Evolutionary conservation across 2,329 filamentous ascomycete species (phyloP).

Genomic region (Sclerotinia glacialis): DNA sequence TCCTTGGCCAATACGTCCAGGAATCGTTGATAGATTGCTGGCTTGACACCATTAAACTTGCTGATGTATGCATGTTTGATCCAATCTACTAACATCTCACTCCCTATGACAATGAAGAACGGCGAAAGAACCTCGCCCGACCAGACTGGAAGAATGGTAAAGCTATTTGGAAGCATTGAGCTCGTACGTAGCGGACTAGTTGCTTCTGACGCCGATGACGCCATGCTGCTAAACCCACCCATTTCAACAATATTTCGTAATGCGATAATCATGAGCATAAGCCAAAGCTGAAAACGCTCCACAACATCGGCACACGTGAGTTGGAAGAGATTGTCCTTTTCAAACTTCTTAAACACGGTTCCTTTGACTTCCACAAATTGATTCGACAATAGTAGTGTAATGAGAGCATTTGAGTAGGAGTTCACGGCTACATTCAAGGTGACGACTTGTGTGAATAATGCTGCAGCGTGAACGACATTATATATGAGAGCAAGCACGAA

Average conservation of each 20-base stretch:
- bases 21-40: conserved; percentile 82
- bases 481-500: conserved; percentile 84
- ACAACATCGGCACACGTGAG: conserved; percentile 95
- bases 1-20: conserved; percentile 94
- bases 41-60: conserved; percentile 98
- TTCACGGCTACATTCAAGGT: conserved; percentile 98
- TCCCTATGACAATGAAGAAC: conserved; percentile 89
- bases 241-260: conserved; percentile 96
- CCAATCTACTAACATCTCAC: conserved; percentile 95
- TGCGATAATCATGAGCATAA: conserved; percentile 95
- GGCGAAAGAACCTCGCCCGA: conserved; percentile 87
- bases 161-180: conserved; percentile 83
- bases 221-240: conserved; percentile 68
- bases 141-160: conserved; percentile 84
- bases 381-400: conserved; percentile 91
- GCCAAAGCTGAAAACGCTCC: conserved; percentile 94
- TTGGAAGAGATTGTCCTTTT: conserved; percentile 97
- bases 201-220: conserved; percentile 48
- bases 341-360: conserved; percentile 97
- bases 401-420: conserved; percentile 92
- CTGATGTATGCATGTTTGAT: conserved; percentile 97
- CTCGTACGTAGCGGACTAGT: conserved; percentile 58
- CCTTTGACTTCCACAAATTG: conserved; percentile 99
- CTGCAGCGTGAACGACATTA: conserved; percentile 81
- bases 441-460: conserved; percentile 95